Percentiles rank a stretch among this genome's conserved stretches.
phyloP scores from a whole-genome alignment of 1,139 yeast species.

The Blastobotrys petasosporus region DNA sequence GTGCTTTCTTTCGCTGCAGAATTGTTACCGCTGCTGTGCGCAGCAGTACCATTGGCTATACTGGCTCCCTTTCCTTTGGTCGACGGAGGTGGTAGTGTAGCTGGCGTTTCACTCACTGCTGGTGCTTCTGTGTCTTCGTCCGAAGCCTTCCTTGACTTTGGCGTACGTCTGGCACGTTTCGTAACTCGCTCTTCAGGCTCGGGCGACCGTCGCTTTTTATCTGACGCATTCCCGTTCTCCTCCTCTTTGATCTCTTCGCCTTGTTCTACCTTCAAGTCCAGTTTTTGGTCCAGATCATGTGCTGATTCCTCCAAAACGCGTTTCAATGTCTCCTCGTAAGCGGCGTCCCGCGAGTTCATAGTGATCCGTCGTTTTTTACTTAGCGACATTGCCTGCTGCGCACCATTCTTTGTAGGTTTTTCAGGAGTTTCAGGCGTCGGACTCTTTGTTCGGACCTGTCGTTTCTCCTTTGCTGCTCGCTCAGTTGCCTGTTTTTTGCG shows the following conservation, averaged over 20 bases:
- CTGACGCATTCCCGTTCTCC: constrained; percentile 11
- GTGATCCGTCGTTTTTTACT: constrained; percentile 27
- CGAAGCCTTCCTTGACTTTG: constrained; percentile 2
- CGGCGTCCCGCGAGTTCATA: constrained; percentile 44
- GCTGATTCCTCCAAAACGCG: constrained; percentile 69
- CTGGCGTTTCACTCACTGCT: constrained; percentile 1
- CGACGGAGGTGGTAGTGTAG: background rate
- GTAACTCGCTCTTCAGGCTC: constrained; percentile 7
- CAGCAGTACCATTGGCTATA: background rate
- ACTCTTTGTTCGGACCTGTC: background rate
- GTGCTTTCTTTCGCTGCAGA: constrained; percentile 7
- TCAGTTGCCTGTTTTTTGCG: constrained; percentile 7
- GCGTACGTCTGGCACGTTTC: constrained; percentile 5
- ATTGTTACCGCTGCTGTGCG: background rate
- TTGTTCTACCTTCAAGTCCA: constrained; percentile 6
- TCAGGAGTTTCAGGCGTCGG: constrained; percentile 2
- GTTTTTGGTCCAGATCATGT: constrained; percentile 35
- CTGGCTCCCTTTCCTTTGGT: background rate
- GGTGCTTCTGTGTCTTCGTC: constrained; percentile 2
- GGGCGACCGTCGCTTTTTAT: constrained; percentile 6
- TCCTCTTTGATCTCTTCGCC: constrained; percentile 29
- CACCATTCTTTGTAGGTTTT: background rate
- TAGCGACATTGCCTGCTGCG: background rate
- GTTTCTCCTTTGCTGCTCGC: constrained; percentile 1
- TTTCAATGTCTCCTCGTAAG: constrained; percentile 61